Base-by-base conservation (phyloP, 2,329 filamentous ascomycete species). In the Nigrospora sphaerica region DNA sequence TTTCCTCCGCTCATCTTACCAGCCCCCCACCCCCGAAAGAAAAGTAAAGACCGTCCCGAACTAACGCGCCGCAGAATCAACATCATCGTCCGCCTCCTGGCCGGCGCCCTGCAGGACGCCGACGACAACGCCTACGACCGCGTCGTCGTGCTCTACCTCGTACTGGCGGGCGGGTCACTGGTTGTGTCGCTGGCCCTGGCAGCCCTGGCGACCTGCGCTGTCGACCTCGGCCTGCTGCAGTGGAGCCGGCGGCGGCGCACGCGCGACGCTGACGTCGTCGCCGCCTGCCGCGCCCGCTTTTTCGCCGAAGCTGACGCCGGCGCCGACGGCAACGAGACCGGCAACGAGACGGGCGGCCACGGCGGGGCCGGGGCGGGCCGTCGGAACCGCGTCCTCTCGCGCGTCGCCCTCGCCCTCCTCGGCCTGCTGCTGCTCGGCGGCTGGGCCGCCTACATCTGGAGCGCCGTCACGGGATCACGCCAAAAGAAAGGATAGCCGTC, bases 381-480 rank as follows among this genome's bases (percentile, higher is more conserved):
- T 2, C 62, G 66, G 44, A 77, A 74, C 40, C 63, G 57, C 44
- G 57, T 52, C 44, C 62, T 75, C 12, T 74, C 69, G 12, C 50
- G 69, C 33, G 48, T 54, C 10, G 72, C 71, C 47, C 76, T 80
- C 44, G 57, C 51, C 1, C 58, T 61, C 0, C 52, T 80, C 1
- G 52, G 73, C 0, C 18, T 74, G 4, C 52, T 81, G 36, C 68
- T 77, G 0, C 32, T 77, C 11, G 78, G 79, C 0, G 66, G 66
- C 2, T 80, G 77, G 74, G 60, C 54, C 10, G 77, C 75, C 0
- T 83, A 80, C 56, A 79, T 83, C 49, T 83, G 77, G 77, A 78
- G 79, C 9, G 69, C 77, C 3, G 74, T 73, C 4, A 81, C 75
- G 0, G 74, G 73, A 0, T 28, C 23, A 9, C 23, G 23, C 6